Base-by-base conservation (phyloP, 768 basidiomycete genomes). In the Gymnopilus dilepis region DNA sequence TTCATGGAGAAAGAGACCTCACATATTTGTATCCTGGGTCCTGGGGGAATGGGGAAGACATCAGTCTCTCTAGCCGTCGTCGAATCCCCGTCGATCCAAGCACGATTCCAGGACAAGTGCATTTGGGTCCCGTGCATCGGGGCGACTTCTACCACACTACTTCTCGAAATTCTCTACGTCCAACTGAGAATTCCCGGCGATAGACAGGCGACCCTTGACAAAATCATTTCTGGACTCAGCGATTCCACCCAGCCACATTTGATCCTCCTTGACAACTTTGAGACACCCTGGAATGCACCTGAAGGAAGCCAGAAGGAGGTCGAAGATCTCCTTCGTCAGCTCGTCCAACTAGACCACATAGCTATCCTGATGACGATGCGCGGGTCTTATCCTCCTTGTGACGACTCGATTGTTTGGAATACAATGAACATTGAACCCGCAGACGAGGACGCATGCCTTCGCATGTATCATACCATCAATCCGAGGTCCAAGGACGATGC, bases 31-130 rank as follows among this genome's bases (percentile, higher is more conserved):
- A 59, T 74, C 22, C 68, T 69, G 15, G 72, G 73, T n/a, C 64
- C 69, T 5, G 79, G 76, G 0, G 78, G 78, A 13, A 77, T 78
- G 62, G 77, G 78, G 13, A 80, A 80, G 66, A 77, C 78, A 9
- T 65, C 75, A 4, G 60, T 73, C 24, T 75, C 78, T 1, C 67
- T 77, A 8, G 72, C 73, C 6, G 70, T 77, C 19, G 67, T 73
- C 38, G 65, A 74, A 28, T 59, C 71, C 26, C 19, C 59, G 12
- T 41, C 43, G 11, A 56, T 77, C 6, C 57, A 63, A 17, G 40
- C 64, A 3, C 62, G 45, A 38, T 56, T 54, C 60, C 63, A 59
- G 2, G 62, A 62, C 6, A 57, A 65, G n/a, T 65, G 65, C 12
- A 70, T 73, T 59, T 75, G 76, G 69, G 70, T 78, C 6, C 71